Base-by-base conservation (phyloP, 805 yeast genomes). In the Starmerella vaccinii region DNA sequence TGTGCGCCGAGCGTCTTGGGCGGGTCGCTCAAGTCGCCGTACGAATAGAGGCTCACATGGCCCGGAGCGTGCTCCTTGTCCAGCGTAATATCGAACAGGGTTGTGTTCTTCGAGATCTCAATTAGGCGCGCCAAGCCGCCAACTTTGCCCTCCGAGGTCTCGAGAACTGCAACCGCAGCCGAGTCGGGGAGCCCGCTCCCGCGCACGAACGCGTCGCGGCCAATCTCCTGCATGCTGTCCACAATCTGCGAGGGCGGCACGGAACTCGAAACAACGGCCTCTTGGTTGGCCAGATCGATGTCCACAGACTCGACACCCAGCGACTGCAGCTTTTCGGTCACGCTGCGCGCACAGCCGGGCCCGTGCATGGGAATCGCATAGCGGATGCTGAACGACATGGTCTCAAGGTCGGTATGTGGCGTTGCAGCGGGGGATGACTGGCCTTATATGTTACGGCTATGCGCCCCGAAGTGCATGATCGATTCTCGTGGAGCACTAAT, bases 161-260 rank as follows among this genome's bases (percentile, higher is more conserved):
- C 97, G 50, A 89, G 67, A 44, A 89, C 89, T 57, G 92, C 80
- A 29, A 89, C 97, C 0, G 95, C 96, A 0, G 97, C 95, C 18
- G 84, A 76, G 64, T 89, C 82, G 16, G 94, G 82, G 51, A 71
- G 74, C 3, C 97, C 97, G 0, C 95, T 79, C 6, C 97, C 97
- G 53, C 97, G 73, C 22, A 90, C 82, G 56, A 90, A 85, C 3
- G 95, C 95, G 62, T 90, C 97, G 56, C 80, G 77, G 1, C 97
- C 96, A 2, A 81, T 79, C 1, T 62, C 62, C 64, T 83, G 89
- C 50, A 90, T 76, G 0, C 84, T 76, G 47, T 69, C 68, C 34
- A 88, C 80, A 34, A 89, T 76, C 13, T 65, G 67, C 1, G 95
- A 84, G 1, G 97, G 97, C 5, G 96, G 80, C 3, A 76, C 72